Percentiles rank a stretch among this genome's conserved stretches.
These are phyloP conservation scores for Macrolepiota dolichaula DNA, from an alignment of 768 basidiomycete genomes.

Conservation along the genomic window DNA sequence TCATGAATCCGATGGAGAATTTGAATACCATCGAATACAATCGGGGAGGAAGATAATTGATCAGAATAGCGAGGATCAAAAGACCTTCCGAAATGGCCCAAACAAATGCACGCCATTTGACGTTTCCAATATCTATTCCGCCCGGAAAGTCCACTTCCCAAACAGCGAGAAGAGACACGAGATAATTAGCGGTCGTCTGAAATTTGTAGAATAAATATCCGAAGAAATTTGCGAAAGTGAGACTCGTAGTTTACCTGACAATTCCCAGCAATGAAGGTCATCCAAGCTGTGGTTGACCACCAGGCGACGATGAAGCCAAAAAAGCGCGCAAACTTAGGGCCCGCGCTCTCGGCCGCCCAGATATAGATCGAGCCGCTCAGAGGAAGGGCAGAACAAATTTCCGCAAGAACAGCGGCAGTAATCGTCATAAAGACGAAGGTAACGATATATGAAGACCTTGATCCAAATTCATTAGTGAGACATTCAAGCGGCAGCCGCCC, in stretches of 20 bases:
- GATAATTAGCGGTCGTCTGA: slow-evolving; percentile 85
- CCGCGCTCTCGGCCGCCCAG: slow-evolving; percentile 93
- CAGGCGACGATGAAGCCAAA: slow-evolving; percentile 89
- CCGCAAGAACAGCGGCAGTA: slow-evolving; percentile 82
- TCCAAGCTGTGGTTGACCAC: slow-evolving; percentile 96
- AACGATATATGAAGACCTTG: slow-evolving; percentile 80
- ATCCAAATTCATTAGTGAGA: slow-evolving; percentile 11
- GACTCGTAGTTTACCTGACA: slow-evolving; percentile 57
- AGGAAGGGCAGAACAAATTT: slow-evolving; percentile 86
- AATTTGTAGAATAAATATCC: neutral
- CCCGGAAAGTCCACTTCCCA: slow-evolving; percentile 85
- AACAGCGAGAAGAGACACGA: slow-evolving; percentile 79
- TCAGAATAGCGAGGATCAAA: slow-evolving; percentile 66
- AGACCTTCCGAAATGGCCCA: slow-evolving; percentile 81
- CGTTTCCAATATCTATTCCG: slow-evolving; percentile 61
- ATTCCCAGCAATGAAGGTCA: slow-evolving; percentile 87
- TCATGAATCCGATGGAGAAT: slow-evolving; percentile 68
- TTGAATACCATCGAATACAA: slow-evolving; percentile 76
- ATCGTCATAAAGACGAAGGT: slow-evolving; percentile 87
- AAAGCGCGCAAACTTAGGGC: slow-evolving; percentile 81
- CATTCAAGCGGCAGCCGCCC: neutral
- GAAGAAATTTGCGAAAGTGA: neutral
- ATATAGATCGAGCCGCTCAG: slow-evolving; percentile 91
- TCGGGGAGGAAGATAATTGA: slow-evolving; percentile 83
- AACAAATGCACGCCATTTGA: slow-evolving; percentile 84